Evolutionary conservation across 139 green algal genomes (phyloP), one percentile per base, ranked within the genome.

Genomic region (Dunaliella primolecta): DNA sequence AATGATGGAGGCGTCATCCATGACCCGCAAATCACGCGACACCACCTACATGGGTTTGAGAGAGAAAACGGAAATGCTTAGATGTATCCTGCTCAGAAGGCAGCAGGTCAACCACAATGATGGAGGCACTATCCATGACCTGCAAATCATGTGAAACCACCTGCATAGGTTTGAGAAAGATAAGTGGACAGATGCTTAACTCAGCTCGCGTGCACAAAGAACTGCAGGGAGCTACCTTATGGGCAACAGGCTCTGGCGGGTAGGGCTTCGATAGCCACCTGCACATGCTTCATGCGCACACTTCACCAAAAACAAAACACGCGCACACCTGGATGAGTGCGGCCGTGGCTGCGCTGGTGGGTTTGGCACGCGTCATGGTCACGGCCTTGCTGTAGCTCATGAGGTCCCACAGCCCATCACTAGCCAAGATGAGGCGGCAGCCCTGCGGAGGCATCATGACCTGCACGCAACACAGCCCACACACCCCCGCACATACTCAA

Each of bases 321-420:
- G n/a, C n/a, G n/a, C 46, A 64, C 46, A 64, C 46, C 46, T 64
- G 46, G 64, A 94, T 64, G 70, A 89, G 36, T 85, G 83, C 57
- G 74, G 36, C 79, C 29, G 36, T 80, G 32, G 78, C 85, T 1
- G 88, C 82, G 7, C 81, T 37, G 1, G 33, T 80, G 25, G 86
- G 86, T 82, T 94, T 96, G 78, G 90, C 86, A 27, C 92, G 89
- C 25, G 84, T 85, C 0, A 87, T 30, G 77, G 88, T 91, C 32
- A 90, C 87, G 0, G 87, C 91, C 70, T 92, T 91, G 84, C 82
- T 83, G 71, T 81, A 84, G 36, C 2, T 88, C 84, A 98, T 91
- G 23, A 95, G 92, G 81, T 98, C 96, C 96, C 96, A 98, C 36
- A 98, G 90, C 56, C 96, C 96, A 75, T 98, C 96, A 0, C 86